These are phyloP conservation scores for Dipteronia sinensis DNA, from an alignment of 345 rosid species.

Conservation along the genomic window DNA sequence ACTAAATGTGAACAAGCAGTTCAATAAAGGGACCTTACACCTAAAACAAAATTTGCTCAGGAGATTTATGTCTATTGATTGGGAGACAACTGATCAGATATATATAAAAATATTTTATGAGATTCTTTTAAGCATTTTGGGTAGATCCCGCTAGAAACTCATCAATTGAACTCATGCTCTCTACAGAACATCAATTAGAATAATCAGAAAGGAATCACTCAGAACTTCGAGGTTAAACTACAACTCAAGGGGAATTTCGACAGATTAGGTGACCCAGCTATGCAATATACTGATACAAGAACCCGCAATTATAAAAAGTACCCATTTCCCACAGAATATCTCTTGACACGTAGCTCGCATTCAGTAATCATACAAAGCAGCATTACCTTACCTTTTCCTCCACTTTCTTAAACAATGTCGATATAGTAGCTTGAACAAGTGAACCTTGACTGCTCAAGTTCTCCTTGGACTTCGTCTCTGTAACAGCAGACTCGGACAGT, in stretches of 20 bases:
- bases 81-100: background rate
- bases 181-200: background rate
- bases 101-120: too few relatives aligned
- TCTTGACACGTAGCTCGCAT: background rate
- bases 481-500: constrained; percentile 28
- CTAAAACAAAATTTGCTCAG: background rate
- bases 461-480: constrained; percentile 38
- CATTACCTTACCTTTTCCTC: constrained; percentile 52
- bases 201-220: background rate
- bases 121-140: background rate
- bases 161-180: background rate
- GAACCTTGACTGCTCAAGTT: constrained; percentile 36
- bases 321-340: background rate
- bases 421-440: constrained; percentile 77
- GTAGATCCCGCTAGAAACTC: background rate
- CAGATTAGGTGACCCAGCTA: background rate
- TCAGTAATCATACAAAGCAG: constrained; percentile 2
- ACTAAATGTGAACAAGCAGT: background rate
- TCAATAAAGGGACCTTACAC: background rate
- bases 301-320: background rate
- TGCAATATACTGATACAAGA: background rate
- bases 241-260: background rate
- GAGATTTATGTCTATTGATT: background rate
- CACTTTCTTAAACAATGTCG: constrained; percentile 73
- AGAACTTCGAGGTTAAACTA: background rate